Conservation (phyloP, 2,329 filamentous ascomycete genomes). For the Trichoderma guizhouense region DNA sequence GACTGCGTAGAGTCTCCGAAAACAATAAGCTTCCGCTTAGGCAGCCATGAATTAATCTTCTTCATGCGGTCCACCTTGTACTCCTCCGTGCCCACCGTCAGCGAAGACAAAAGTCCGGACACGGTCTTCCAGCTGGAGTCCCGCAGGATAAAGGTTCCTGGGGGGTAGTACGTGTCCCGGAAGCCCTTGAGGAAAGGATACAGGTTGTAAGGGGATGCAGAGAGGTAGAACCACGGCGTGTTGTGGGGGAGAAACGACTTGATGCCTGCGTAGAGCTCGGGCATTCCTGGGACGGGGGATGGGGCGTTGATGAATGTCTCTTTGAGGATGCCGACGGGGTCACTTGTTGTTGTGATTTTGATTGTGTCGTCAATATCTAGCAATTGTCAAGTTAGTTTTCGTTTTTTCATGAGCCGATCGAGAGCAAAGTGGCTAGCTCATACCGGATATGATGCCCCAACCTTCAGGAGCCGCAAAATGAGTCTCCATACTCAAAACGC, state of each 20-base stretch:
- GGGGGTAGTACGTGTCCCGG: slow-evolving; percentile 65
- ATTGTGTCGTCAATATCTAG: slow-evolving; percentile 92
- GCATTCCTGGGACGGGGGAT: slow-evolving; percentile 73
- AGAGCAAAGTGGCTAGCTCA: slow-evolving; percentile 11
- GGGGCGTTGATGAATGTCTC: slow-evolving; percentile 80
- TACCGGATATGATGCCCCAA: slow-evolving; percentile 78
- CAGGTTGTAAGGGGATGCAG: slow-evolving; percentile 89
- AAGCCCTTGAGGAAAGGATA: slow-evolving; percentile 83
- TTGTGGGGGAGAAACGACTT: slow-evolving; percentile 49
- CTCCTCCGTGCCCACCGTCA: slow-evolving; percentile 76
- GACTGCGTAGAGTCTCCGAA: slow-evolving; percentile 90
- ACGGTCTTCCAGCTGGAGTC: slow-evolving; percentile 86
- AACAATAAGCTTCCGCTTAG: slow-evolving; percentile 72
- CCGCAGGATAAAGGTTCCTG: slow-evolving; percentile 77
- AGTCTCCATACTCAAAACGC: slow-evolving; percentile 63
- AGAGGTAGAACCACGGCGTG: slow-evolving; percentile 88
- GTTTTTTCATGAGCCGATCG: background rate
- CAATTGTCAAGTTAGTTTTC: background rate
- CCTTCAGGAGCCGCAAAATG: slow-evolving; percentile 72
- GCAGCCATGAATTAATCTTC: slow-evolving; percentile 76
- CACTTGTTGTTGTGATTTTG: slow-evolving; percentile 81
- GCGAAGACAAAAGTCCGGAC: slow-evolving; percentile 70
- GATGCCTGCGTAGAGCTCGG: slow-evolving; percentile 72
- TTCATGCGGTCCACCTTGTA: slow-evolving; percentile 82
- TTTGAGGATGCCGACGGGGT: slow-evolving; percentile 74